phyloP scores from a whole-genome alignment of 1,139 yeast species.

The Taiozyma onychis region DNA sequence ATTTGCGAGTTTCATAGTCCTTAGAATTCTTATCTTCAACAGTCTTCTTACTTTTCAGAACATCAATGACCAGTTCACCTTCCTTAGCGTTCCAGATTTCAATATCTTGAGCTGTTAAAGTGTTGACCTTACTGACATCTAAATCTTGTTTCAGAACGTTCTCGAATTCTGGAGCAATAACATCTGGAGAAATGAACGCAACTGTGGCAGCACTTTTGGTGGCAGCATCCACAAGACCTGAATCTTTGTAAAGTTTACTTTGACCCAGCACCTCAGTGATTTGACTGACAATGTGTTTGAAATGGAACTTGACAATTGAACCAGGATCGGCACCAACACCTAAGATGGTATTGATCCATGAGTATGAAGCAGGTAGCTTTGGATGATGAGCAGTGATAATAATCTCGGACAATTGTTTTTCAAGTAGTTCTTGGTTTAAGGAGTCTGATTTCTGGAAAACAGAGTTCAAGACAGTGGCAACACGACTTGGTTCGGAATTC shows the following conservation, averaged over 20 bases:
- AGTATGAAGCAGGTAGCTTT: slow-evolving; percentile 35
- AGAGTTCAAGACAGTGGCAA: slow-evolving; percentile 40
- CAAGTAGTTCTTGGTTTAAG: slow-evolving; percentile 30
- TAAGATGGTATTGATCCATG: slow-evolving; percentile 80
- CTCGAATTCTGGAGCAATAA: slow-evolving; percentile 48
- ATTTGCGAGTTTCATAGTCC: slow-evolving; percentile 79
- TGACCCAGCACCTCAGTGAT: slow-evolving; percentile 25
- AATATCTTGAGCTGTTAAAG: slow-evolving; percentile 39
- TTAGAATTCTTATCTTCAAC: slow-evolving; percentile 55
- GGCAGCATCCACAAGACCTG: slow-evolving; percentile 26
- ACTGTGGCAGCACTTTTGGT: slow-evolving; percentile 51
- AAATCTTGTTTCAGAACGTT: slow-evolving; percentile 38
- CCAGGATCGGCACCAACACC: slow-evolving; percentile 64
- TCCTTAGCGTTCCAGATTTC: slow-evolving; percentile 64
- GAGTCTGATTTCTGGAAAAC: slow-evolving; percentile 35
- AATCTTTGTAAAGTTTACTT: slow-evolving; percentile 16
- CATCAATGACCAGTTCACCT: slow-evolving; percentile 66
- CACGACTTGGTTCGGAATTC: slow-evolving; percentile 23
- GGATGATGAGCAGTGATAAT: slow-evolving; percentile 54
- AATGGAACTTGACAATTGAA: slow-evolving; percentile 38
- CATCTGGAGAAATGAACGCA: slow-evolving; percentile 65
- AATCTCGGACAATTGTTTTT: slow-evolving; percentile 37
- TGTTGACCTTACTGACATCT: slow-evolving; percentile 25
- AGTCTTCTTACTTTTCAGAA: slow-evolving; percentile 39
- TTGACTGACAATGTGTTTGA: slow-evolving; percentile 33